Percentiles rank a stretch among this genome's conserved stretches.
Evolutionary conservation across 2,329 filamentous ascomycete genomes (phyloP).

Genomic region (Trichoderma arundinaceum): DNA sequence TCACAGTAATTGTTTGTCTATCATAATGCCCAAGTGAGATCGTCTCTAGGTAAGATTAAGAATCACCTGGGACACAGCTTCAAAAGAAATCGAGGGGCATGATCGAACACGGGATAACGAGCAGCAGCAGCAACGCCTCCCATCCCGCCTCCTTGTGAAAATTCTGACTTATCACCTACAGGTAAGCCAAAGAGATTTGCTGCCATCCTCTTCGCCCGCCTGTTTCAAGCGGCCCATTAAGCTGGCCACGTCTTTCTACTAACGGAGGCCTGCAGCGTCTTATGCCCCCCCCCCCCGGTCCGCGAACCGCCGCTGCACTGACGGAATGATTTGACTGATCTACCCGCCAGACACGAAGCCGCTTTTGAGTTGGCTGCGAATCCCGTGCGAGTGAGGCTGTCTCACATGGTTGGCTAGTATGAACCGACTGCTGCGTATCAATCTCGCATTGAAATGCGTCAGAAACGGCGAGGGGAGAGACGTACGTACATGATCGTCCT

Average conservation of each 20-base stretch:
- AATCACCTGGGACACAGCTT: neutral
- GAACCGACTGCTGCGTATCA: neutral
- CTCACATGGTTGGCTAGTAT: conserved; percentile 5
- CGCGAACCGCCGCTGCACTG: neutral
- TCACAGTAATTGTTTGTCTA: too few relatives aligned
- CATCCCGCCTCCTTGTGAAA: conserved; percentile 12
- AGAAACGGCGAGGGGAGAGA: neutral
- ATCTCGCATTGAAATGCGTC: neutral
- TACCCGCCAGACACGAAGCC: conserved; percentile 25
- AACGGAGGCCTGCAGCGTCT: neutral
- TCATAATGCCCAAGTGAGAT: neutral
- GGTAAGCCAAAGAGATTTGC: neutral
- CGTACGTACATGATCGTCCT: neutral
- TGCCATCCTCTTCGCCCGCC: neutral
- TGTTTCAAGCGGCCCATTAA: conserved; percentile 14
- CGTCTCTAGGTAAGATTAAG: too few relatives aligned
- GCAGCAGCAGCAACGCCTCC: neutral
- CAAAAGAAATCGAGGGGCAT: neutral
- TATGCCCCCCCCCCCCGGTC: neutral
- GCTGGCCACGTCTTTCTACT: neutral
- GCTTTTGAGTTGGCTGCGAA: conserved; percentile 6
- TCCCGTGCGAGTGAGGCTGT: conserved; percentile 10
- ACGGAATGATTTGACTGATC: conserved; percentile 28
- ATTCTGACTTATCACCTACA: conserved; percentile 35
- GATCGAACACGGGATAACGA: neutral